Evolutionary conservation across 164 flowering plant species (phyloP), one percentile per base, ranked within the genome.

Genomic region (Vitis rotundifolia): DNA sequence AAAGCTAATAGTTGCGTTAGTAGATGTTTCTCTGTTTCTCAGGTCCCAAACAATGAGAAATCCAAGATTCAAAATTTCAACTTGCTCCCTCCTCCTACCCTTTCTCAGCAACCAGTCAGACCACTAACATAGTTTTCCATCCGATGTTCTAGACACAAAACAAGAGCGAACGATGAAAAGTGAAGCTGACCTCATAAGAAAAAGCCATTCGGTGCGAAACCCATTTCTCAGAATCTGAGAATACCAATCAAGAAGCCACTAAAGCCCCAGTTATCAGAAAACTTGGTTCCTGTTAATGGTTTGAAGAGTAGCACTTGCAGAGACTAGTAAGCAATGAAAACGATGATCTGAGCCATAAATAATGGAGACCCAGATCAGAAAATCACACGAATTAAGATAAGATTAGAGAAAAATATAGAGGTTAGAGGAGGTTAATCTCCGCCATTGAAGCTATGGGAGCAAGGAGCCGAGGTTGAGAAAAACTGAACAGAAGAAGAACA

Each of bases 141-240:
- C 26, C 7, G 7, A 59, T 9, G 5, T 37, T 2, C 7, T 49
- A 1, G 0, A n/a, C 7, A 19, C 11, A 22, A 14, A 68, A 22
- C 29, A 9, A 29, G 26, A 72, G n/a, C 31, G 52, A 31, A 55
- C 50, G 50, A 47, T 51, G 64, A 73, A 59, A 63, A 61, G 65
- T 58, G 70, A 77, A 78, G 77, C 82, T 74, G 56, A 80, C 85
- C 85, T 78, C 65, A 77, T 12, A 61, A 49, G 69, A 63, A 49
- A 52, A 11, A n/a, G 64, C 61, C 49, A 59, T 37, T 19, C 63
- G 55, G 51, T 79, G 68, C 53, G 68, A 77, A 76, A 58, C 72
- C 80, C 80, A 75, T 70, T 61, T 57, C 37, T 62, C 51, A 44
- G 56, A 76, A 77, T 71, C 79, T 16, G 66, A 31, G 48, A 31